Percentiles rank a stretch among this genome's conserved stretches.
Evolutionary conservation across 1,284 basidiomycete genomes (phyloP).

Genomic region (Cryptococcus deneoformans): DNA sequence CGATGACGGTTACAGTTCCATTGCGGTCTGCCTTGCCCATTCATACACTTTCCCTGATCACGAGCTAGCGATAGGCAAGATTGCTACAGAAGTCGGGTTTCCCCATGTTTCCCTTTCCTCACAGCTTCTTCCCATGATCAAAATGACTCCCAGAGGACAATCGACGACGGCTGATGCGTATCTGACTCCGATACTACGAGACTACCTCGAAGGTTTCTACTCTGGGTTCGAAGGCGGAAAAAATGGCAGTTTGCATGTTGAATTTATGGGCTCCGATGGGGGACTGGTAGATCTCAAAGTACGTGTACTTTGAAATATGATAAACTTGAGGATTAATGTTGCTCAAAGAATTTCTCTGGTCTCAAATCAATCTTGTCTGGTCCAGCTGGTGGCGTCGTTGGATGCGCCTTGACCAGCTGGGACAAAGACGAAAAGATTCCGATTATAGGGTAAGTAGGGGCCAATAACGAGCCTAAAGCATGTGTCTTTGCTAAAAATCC

Average conservation of each 20-base stretch:
- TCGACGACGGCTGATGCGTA: slow-evolving; percentile 96
- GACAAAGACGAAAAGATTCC: slow-evolving; percentile 27
- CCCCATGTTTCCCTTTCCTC: slow-evolving; percentile 68
- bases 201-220: slow-evolving; percentile 93
- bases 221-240: slow-evolving; percentile 68
- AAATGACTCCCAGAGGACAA: slow-evolving; percentile 82
- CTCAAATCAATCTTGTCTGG: slow-evolving; percentile 64
- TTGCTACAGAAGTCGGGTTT: slow-evolving; percentile 80
- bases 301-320: slow-evolving; percentile 2
- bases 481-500: neutral
- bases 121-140: slow-evolving; percentile 85
- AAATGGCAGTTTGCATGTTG: slow-evolving; percentile 41
- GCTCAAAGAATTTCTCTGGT: slow-evolving; percentile 73
- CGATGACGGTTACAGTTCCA: slow-evolving; percentile 21
- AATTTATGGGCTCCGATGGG: slow-evolving; percentile 84
- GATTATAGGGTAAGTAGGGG: slow-evolving; percentile 32
- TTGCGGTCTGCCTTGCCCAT: slow-evolving; percentile 25
- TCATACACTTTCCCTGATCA: slow-evolving; percentile 52
- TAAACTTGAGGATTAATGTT: slow-evolving; percentile 33
- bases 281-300: slow-evolving; percentile 70
- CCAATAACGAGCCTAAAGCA: neutral
- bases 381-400: slow-evolving; percentile 43
- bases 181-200: slow-evolving; percentile 80
- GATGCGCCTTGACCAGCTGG: slow-evolving; percentile 33
- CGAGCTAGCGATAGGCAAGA: slow-evolving; percentile 66